Percentiles rank a stretch among this genome's conserved stretches.
Evolutionary conservation across 805 yeast species (phyloP).

Genomic region (Blastobotrys muscicola): DNA sequence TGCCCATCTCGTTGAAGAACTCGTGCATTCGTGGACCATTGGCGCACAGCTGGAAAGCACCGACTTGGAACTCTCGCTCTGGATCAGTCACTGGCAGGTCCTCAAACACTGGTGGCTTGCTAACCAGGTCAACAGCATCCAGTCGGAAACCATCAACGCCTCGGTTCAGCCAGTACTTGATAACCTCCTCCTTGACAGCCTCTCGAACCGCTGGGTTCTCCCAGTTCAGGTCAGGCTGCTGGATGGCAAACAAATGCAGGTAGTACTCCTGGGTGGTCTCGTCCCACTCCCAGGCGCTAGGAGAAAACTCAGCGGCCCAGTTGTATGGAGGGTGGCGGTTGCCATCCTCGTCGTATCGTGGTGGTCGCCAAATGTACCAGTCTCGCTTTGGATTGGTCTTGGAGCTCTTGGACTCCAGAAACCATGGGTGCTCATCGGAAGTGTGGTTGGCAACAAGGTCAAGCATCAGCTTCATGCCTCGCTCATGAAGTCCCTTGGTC

Average conservation of each 20-base stretch:
- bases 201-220: constrained; percentile 35
- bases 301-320: constrained; percentile 45
- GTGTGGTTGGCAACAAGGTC: constrained; percentile 54
- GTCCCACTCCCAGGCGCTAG: constrained; percentile 50
- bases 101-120: constrained; percentile 36
- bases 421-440: constrained; percentile 47
- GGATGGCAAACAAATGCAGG: constrained; percentile 40
- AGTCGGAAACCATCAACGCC: constrained; percentile 54
- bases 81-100: constrained; percentile 43
- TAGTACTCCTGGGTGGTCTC: constrained; percentile 47
- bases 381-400: constrained; percentile 46
- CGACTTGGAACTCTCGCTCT: constrained; percentile 18
- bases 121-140: constrained; percentile 46
- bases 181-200: constrained; percentile 38
- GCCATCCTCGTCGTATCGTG: constrained; percentile 38
- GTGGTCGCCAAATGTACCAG: constrained; percentile 51
- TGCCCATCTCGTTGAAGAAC: constrained; percentile 42
- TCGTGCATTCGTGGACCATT: constrained; percentile 49
- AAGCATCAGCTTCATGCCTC: constrained; percentile 43
- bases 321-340: constrained; percentile 46
- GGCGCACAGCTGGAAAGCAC: constrained; percentile 32
- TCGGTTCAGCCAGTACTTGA: constrained; percentile 43
- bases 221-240: constrained; percentile 57
- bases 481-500: constrained; percentile 36
- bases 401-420: constrained; percentile 44